These are phyloP conservation scores for Syzygium malaccense DNA, from an alignment of 441 rosid genomes.

Conservation along the genomic window DNA sequence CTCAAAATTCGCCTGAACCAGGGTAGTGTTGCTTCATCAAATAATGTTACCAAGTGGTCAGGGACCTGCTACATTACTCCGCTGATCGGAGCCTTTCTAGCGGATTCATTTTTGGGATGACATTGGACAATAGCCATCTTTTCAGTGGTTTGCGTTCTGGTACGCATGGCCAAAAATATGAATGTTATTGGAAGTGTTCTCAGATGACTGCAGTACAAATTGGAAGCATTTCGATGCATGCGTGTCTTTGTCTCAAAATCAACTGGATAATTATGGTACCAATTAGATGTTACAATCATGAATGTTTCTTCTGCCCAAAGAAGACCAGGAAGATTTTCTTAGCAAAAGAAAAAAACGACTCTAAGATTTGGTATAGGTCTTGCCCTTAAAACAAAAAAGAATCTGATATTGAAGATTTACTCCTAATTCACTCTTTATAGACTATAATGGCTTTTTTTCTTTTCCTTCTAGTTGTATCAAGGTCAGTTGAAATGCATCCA, in stretches of 20 bases:
- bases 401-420: neutral
- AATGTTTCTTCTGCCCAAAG: neutral
- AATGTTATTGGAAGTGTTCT: neutral
- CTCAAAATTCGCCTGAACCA: slow-evolving; percentile 51
- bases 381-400: neutral
- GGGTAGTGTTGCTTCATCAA: slow-evolving; percentile 73
- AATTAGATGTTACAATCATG: neutral
- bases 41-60: slow-evolving; percentile 84
- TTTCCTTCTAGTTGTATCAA: neutral
- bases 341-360: neutral
- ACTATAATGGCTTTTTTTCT: neutral
- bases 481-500: neutral
- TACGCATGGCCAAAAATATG: slow-evolving; percentile 24
- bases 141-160: slow-evolving; percentile 58
- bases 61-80: slow-evolving; percentile 94
- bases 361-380: neutral
- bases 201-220: neutral
- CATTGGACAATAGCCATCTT: slow-evolving; percentile 78
- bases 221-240: neutral
- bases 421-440: neutral
- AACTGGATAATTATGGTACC: neutral
- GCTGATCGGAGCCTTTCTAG: slow-evolving; percentile 77
- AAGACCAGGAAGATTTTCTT: neutral
- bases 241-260: neutral
- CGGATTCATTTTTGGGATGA: slow-evolving; percentile 89